Percentiles rank a stretch among this genome's conserved stretches.
Evolutionary conservation across 1,284 basidiomycete genomes (phyloP).

Genomic region (Puccinia horiana): DNA sequence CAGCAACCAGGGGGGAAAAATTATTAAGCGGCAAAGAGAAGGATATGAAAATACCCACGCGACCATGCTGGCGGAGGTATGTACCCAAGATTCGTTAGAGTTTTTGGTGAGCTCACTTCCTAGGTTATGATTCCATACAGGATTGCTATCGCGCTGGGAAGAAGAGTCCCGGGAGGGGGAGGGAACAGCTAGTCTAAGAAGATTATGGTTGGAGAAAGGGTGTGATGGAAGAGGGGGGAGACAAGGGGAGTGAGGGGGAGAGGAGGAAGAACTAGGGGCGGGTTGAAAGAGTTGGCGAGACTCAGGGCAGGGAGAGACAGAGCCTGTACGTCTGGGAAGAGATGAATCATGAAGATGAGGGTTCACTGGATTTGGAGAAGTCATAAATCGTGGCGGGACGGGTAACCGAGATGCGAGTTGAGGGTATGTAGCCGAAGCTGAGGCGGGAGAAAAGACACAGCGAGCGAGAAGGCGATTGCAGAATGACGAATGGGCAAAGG

Average conservation of each 20-base stretch:
- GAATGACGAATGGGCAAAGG: background rate
- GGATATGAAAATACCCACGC: conserved; percentile 7
- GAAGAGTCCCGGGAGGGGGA: background rate
- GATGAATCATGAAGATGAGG: background rate
- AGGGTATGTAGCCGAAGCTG: background rate
- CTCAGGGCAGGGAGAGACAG: conserved; percentile 18
- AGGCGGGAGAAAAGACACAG: background rate
- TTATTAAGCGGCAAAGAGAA: background rate
- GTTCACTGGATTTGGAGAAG: background rate
- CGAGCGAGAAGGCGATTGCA: background rate
- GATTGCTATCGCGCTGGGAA: background rate
- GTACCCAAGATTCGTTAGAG: background rate
- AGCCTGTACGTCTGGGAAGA: background rate
- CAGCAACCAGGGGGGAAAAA: background rate
- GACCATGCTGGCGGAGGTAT: conserved; percentile 12
- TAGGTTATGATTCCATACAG: conserved; percentile 20
- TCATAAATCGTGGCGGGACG: conserved; percentile 4
- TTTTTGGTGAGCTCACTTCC: conserved; percentile 26
- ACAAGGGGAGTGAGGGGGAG: background rate
- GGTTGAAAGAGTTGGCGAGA: background rate
- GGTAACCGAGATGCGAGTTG: conserved; percentile 23
- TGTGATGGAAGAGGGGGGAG: background rate
- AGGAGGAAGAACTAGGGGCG: background rate
- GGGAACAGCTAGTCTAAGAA: background rate
- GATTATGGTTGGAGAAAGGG: background rate